Evolutionary conservation across 2,329 filamentous ascomycete species (phyloP).

Genomic region (Penicillium polonicum): DNA sequence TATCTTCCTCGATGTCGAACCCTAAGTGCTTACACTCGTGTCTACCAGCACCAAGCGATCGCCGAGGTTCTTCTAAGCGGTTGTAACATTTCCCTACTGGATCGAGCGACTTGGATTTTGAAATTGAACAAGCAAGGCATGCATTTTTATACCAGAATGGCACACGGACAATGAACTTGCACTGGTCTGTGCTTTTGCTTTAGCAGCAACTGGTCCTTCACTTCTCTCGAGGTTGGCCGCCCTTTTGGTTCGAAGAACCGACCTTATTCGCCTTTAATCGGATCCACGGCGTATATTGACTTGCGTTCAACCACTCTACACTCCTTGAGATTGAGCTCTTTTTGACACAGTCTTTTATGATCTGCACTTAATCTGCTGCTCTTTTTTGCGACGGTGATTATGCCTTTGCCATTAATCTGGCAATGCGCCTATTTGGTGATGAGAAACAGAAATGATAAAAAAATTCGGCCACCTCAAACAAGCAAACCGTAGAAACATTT

Average conservation of each 20-base stretch:
- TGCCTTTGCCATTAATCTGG: slow-evolving; percentile 9
- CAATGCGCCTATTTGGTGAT: slow-evolving; percentile 31
- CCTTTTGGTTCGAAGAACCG: slow-evolving; percentile 42
- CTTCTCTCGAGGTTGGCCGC: slow-evolving; percentile 49
- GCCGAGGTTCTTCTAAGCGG: slow-evolving; percentile 53
- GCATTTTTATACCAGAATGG: slow-evolving; percentile 36
- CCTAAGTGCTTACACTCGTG: slow-evolving; percentile 20
- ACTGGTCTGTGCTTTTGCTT: slow-evolving; percentile 26
- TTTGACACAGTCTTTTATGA: not conserved
- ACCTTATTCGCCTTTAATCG: slow-evolving; percentile 31
- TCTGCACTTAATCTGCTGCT: slow-evolving; percentile 4
- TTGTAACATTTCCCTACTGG: slow-evolving; percentile 17
- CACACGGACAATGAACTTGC: slow-evolving; percentile 33
- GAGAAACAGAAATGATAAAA: slow-evolving; percentile 43
- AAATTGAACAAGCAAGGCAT: slow-evolving; percentile 16
- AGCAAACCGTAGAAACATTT: not conserved
- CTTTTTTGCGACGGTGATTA: slow-evolving; percentile 14
- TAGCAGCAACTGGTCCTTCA: slow-evolving; percentile 35
- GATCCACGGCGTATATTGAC: slow-evolving; percentile 30
- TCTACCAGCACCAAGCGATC: slow-evolving; percentile 51
- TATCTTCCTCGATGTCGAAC: slow-evolving; percentile 8
- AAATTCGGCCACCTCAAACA: slow-evolving; percentile 46
- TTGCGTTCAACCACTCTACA: slow-evolving; percentile 30
- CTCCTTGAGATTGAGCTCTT: slow-evolving; percentile 14
- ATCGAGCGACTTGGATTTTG: slow-evolving; percentile 35